A percentile compares a stretch with the other conserved stretches of the same genome.
phyloP scores from a whole-genome alignment of 2,329 filamentous ascomycete genomes.

The Colletotrichum phormii region DNA sequence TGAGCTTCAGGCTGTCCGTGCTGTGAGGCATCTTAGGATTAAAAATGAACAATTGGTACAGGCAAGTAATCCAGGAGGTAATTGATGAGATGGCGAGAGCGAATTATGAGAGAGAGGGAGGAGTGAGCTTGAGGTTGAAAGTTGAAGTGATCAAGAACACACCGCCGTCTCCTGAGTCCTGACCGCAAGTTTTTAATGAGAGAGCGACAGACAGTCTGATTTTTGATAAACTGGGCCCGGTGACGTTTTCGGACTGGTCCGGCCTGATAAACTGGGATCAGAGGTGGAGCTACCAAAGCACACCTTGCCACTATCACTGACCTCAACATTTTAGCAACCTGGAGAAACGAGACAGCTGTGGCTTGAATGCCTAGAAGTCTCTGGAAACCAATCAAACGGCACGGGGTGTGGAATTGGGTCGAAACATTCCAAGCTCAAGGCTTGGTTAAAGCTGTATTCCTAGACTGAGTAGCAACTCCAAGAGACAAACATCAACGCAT shows the following conservation, averaged over 20 bases:
- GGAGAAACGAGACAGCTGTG: background rate
- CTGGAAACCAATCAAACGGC: background rate
- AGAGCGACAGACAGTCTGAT: background rate
- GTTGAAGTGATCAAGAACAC: background rate
- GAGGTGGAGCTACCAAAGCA: background rate
- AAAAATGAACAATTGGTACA: background rate
- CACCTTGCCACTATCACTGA: background rate
- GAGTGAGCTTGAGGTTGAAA: background rate
- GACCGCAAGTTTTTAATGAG: background rate
- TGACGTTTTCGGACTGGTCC: background rate
- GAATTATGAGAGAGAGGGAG: background rate
- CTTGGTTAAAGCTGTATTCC: background rate
- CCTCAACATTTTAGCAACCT: background rate
- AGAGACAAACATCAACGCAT: background rate
- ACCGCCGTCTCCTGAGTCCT: background rate
- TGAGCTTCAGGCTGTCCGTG: slow-evolving; percentile 35
- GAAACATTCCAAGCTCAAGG: background rate
- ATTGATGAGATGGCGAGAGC: background rate
- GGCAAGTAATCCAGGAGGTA: background rate
- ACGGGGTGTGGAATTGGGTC: background rate
- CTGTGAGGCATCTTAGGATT: slow-evolving; percentile 36
- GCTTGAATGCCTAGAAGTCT: background rate
- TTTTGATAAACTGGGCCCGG: background rate
- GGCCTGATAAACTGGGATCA: background rate
- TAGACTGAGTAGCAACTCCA: background rate